Base-by-base conservation (phyloP, 2,329 filamentous ascomycete species). In the Fusarium sp. region DNA sequence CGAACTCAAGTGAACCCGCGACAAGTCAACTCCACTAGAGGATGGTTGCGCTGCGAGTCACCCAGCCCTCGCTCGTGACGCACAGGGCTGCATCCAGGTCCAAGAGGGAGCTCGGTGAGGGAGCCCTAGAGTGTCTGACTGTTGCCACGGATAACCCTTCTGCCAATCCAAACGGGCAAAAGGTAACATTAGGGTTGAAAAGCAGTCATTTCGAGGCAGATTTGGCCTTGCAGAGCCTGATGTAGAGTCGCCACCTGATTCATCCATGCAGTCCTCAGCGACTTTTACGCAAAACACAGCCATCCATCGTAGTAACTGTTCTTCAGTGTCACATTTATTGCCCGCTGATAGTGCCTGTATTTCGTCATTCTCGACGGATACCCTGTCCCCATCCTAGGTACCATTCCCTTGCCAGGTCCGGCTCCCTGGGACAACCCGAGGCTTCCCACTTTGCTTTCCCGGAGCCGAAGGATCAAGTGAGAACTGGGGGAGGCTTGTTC, bases 41-140 rank as follows among this genome's bases (percentile, higher is more conserved):
- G 32, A 18, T 25, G 32, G 52, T 32, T 35, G 43, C 9, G 43
- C 20, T 73, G 69, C 72, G 60, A 73, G 70, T 75, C 39, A 43
- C 68, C 68, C 48, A 63, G 58, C 41, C 70, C 41, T 72, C 52
- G 58, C 69, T 67, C 69, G 64, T 75, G 73, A 75, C 64, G 70
- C 64, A 63, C 63, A 73, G 58, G 58, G 64, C 71, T 63, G 56
- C 48, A 58, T 68, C 57, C 35, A 45, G 58, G 37, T 59, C 59
- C 62, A 41, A 41, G 39, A 41, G 39, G 39, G 39, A 43, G 39
- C 45, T 50, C 23, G 60, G 66, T 60, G 14, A 72, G 23, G 41
- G 39, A 43, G 39, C 30, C 30, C 30, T 32, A 10, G 30, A 32
- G 30, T 32, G 57, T 68, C 30, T 66, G 45, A 57, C 45, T 41